Conservation (phyloP, 345 rosid genomes). For the Lumnitzera littorea region DNA sequence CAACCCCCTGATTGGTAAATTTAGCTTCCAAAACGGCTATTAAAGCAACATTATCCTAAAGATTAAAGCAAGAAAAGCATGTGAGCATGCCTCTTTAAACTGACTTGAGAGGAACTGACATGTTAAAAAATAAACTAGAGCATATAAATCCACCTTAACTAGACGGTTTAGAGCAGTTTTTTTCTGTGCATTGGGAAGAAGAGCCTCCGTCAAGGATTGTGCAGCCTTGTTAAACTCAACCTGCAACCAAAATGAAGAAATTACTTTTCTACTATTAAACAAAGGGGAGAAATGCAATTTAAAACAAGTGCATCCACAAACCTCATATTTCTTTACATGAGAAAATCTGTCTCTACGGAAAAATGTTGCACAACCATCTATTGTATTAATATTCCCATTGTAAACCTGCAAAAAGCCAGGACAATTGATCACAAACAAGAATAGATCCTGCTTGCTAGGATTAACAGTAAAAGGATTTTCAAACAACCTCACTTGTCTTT, state of each 20-base stretch:
- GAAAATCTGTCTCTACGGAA: constrained; percentile 41
- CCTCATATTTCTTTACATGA: constrained; percentile 51
- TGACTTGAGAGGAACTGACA: not conserved
- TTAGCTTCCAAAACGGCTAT: constrained; percentile 93
- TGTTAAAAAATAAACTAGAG: not conserved
- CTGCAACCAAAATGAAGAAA: constrained; percentile 17
- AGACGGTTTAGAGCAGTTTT: constrained; percentile 33
- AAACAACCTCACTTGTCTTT: constrained; percentile 29
- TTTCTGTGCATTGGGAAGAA: constrained; percentile 35
- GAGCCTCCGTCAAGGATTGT: constrained; percentile 34
- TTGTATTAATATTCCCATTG: constrained; percentile 16
- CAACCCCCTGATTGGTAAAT: constrained; percentile 81
- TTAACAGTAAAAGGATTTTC: not conserved
- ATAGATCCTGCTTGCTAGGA: not conserved
- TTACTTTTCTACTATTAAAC: not conserved
- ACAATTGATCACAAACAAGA: not conserved
- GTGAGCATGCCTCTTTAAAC: not conserved
- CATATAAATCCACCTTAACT: constrained; percentile 28
- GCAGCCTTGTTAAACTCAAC: constrained; percentile 48
- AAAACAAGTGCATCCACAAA: constrained; percentile 7
- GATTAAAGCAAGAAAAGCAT: constrained; percentile 2
- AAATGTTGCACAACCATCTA: constrained; percentile 56
- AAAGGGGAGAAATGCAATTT: not conserved
- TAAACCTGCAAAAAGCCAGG: constrained; percentile 31
- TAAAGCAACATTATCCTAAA: constrained; percentile 88